These are phyloP conservation scores for Penicillium cinerascens DNA, from an alignment of 495 filamentous ascomycete species.

Conservation along the genomic window DNA sequence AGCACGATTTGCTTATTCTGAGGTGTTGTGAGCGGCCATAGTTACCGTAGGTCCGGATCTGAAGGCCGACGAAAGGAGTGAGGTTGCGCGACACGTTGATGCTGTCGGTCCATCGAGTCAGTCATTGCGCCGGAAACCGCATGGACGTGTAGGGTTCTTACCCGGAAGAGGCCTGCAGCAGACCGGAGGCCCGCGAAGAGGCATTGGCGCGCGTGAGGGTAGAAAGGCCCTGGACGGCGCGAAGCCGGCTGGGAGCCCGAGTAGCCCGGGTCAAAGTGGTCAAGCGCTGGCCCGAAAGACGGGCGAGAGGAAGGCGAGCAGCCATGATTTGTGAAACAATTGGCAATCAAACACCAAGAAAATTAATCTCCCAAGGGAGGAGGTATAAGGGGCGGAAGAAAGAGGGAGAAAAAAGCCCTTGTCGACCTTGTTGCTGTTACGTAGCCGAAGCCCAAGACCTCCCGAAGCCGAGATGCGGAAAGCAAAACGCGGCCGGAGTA, in stretches of 20 bases:
- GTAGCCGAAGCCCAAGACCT: constrained; percentile 23
- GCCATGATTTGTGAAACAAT: constrained; percentile 32
- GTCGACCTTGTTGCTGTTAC: constrained; percentile 22
- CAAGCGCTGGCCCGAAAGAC: constrained; percentile 35
- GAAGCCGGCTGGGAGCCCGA: constrained; percentile 23
- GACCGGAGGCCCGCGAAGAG: constrained; percentile 21
- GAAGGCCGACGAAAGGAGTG: constrained; percentile 29
- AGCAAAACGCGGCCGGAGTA: constrained; percentile 32
- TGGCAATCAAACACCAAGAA: not conserved
- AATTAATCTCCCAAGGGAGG: not conserved
- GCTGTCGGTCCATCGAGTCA: constrained; percentile 11
- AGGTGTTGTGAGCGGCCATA: not conserved
- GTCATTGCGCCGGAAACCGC: not conserved
- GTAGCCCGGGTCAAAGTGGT: constrained; percentile 28
- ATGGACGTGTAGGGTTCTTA: constrained; percentile 11
- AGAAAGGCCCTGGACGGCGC: constrained; percentile 23
- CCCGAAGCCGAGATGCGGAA: constrained; percentile 23
- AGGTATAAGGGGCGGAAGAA: constrained; percentile 7
- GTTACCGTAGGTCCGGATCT: constrained; percentile 41
- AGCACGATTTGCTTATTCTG: not conserved
- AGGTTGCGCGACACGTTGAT: constrained; percentile 31
- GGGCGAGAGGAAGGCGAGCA: constrained; percentile 40
- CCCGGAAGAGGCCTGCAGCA: constrained; percentile 30
- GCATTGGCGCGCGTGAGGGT: constrained; percentile 23
- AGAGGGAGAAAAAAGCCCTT: constrained; percentile 3